These are phyloP conservation scores for Heliamphora ciliata DNA, from an alignment of 179 eudicot genomes.

Conservation along the genomic window DNA sequence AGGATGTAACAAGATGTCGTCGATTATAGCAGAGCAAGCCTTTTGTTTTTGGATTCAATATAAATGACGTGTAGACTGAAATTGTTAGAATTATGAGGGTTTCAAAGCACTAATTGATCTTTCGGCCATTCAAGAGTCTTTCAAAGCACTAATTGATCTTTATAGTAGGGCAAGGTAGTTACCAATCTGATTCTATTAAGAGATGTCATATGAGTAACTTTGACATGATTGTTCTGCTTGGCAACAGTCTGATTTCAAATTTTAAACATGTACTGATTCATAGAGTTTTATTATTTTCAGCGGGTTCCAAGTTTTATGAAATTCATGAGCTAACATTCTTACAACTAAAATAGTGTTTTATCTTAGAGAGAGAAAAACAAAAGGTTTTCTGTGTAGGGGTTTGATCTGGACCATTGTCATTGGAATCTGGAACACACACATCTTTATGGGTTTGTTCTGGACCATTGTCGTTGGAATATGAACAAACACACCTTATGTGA, in stretches of 20 bases:
- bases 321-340: background rate
- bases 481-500: background rate
- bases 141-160: too few relatives aligned
- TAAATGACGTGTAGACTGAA: too few relatives aligned
- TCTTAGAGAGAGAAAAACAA: background rate
- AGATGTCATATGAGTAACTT: background rate
- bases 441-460: background rate
- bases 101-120: too few relatives aligned
- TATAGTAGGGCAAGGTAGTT: too few relatives aligned
- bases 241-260: constrained; percentile 1
- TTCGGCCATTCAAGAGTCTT: too few relatives aligned
- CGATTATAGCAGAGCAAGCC: too few relatives aligned
- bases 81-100: too few relatives aligned
- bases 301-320: background rate
- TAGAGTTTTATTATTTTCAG: background rate
- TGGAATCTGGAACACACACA: constrained; percentile 1
- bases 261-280: background rate
- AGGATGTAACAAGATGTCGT: too few relatives aligned
- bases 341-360: background rate
- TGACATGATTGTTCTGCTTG: background rate
- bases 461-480: background rate
- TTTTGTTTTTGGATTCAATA: too few relatives aligned
- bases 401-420: background rate
- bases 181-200: background rate
- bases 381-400: background rate